phyloP scores from a whole-genome alignment of 495 filamentous ascomycete genomes.

The Penicillium nucicola region DNA sequence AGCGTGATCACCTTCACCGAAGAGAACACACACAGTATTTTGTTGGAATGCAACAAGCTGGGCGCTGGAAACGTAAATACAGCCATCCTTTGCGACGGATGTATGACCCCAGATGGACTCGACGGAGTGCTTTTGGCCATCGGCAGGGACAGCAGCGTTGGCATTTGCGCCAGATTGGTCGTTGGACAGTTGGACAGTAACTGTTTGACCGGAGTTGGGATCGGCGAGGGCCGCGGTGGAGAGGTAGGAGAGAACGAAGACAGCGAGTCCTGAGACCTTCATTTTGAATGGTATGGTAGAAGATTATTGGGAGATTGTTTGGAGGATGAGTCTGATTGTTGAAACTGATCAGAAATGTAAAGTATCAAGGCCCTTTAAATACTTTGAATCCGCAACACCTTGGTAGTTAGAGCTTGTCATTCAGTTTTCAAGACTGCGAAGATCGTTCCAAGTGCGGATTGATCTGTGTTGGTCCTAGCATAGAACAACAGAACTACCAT shows the following conservation, averaged over 20 bases:
- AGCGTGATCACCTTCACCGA: not conserved
- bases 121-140: constrained; percentile 15
- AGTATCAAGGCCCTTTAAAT: too few species aligned
- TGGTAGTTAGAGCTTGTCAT: too few species aligned
- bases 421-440: too few species aligned
- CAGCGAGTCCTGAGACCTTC: not conserved
- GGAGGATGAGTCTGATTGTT: too few species aligned
- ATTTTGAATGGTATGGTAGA: not conserved
- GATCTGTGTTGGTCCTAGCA: too few species aligned
- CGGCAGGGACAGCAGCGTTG: constrained; percentile 14
- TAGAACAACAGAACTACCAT: too few species aligned
- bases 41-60: constrained; percentile 16
- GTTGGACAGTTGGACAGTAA: constrained; percentile 20
- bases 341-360: too few species aligned
- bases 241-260: not conserved
- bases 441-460: too few species aligned
- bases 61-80: constrained; percentile 20
- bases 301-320: too few species aligned
- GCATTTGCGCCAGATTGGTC: constrained; percentile 18
- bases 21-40: constrained; percentile 14
- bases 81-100: constrained; percentile 12
- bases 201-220: not conserved
- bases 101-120: constrained; percentile 20
- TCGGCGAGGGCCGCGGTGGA: not conserved
- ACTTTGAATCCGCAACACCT: too few species aligned